Evolutionary conservation across 148 eudicot species (phyloP).

Genomic region (Vaccinium macrocarpon): DNA sequence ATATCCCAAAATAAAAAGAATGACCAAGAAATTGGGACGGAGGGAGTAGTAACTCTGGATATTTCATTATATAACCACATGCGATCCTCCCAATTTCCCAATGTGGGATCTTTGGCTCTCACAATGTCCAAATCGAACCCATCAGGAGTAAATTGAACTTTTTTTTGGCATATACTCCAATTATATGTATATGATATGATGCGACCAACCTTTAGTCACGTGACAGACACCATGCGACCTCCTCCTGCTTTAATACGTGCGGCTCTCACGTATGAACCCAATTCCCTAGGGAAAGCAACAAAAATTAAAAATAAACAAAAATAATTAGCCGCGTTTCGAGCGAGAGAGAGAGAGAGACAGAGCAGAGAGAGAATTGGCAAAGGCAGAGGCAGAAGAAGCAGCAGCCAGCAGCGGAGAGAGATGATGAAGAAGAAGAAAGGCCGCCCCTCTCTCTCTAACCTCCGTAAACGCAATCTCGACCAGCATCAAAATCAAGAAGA

Average conservation of each 20-base stretch:
- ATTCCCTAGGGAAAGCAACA: not conserved
- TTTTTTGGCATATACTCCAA: no score
- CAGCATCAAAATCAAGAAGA: conserved; percentile 15
- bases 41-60: no score
- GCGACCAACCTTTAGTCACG: not conserved
- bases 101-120: no score
- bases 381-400: conserved; percentile 13
- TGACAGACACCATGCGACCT: not conserved
- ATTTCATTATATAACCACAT: no score
- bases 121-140: no score
- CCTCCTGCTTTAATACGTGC: not conserved
- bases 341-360: conserved; percentile 13
- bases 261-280: conserved; percentile 16
- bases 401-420: conserved; percentile 16
- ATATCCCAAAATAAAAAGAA: no score
- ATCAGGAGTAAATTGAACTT: no score
- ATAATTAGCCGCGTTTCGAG: conserved; percentile 15
- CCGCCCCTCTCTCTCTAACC: conserved; percentile 55
- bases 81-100: no score
- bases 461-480: conserved; percentile 36
- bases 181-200: no score
- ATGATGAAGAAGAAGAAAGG: conserved; percentile 62
- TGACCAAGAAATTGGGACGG: no score
- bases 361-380: conserved; percentile 18
- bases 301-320: conserved; percentile 6